These are phyloP conservation scores for Aegle marmelos DNA, from an alignment of 345 rosid genomes.

Conservation along the genomic window DNA sequence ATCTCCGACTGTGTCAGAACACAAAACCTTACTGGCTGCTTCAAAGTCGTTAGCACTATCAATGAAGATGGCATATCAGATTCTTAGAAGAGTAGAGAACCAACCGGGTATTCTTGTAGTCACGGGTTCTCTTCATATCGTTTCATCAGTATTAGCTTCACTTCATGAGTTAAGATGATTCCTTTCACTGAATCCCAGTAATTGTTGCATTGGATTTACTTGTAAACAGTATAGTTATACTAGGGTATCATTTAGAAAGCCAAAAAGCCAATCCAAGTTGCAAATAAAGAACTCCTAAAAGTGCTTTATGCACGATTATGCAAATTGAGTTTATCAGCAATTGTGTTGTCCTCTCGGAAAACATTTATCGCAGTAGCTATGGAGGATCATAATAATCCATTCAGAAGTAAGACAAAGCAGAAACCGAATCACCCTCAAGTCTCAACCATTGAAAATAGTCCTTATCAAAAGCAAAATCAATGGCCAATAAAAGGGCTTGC, in stretches of 20 bases:
- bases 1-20: conserved; percentile 5
- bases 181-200: background rate
- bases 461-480: too few species aligned
- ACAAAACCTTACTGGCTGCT: conserved; percentile 34
- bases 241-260: background rate
- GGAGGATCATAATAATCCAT: too few species aligned
- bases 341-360: too few species aligned
- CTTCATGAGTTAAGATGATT: background rate
- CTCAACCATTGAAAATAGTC: too few species aligned
- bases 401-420: too few species aligned
- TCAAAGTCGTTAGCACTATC: conserved; percentile 29
- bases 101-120: conserved; percentile 37
- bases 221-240: background rate
- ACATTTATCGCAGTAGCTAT: too few species aligned
- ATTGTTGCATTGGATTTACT: background rate
- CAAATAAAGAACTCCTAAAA: background rate
- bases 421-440: too few species aligned
- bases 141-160: conserved; percentile 37
- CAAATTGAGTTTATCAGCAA: too few species aligned
- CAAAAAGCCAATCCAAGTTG: background rate
- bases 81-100: conserved; percentile 33
- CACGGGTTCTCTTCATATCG: conserved; percentile 63
- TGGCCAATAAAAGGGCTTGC: too few species aligned
- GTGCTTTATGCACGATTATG: background rate
- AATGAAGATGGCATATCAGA: conserved; percentile 34